Evolutionary conservation across 2,329 filamentous ascomycete genomes (phyloP), one percentile per base, ranked within the genome.

Genomic region (Parastagonospora avenae): DNA sequence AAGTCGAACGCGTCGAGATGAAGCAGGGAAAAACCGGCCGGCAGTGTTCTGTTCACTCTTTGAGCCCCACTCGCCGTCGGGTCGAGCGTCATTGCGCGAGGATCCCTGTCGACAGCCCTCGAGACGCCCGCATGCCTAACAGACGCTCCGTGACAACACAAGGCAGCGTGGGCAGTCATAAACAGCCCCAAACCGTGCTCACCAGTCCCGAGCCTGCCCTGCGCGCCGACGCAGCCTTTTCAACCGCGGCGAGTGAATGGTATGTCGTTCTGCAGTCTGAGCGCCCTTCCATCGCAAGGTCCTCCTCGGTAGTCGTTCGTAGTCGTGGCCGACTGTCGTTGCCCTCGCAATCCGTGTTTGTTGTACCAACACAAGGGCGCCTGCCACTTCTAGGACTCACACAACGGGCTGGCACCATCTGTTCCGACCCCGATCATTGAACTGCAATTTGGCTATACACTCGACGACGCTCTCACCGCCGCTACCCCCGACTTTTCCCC

Each of bases 101-200:
- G 14, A 57, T 54, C 56, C 60, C 54, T 58, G 58, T 53, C 42
- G 29, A 31, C 15, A 42, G 52, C 42, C 27, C 38, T 58, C 39
- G 47, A 61, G 55, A 51, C 58, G 56, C 58, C 58, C 42, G 27
- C 58, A 57, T 54, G 58, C 55, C 42, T 43, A 19, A 39, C 49
- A 47, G 15, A 49, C 57, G 43, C 52, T 50, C 59, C 43, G 54
- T 57, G 51, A 60, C 55, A 60, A 62, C 59, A 41, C 48, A 54
- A 41, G 31, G 19, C 31, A n/a, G 31, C 42, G 49, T 31, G 42
- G 33, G 42, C 42, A 49, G 48, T 31, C 52, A 48, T 51, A 57
- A 56, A 56, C 50, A 50, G 19, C 19, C 19, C 19, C 19, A 24
- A 5, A 24, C 19, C 19, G 19, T 24, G 19, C 19, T 24, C 19